Conservation (phyloP, 2,329 filamentous ascomycete species). For the Sporothrix brasiliensis region DNA sequence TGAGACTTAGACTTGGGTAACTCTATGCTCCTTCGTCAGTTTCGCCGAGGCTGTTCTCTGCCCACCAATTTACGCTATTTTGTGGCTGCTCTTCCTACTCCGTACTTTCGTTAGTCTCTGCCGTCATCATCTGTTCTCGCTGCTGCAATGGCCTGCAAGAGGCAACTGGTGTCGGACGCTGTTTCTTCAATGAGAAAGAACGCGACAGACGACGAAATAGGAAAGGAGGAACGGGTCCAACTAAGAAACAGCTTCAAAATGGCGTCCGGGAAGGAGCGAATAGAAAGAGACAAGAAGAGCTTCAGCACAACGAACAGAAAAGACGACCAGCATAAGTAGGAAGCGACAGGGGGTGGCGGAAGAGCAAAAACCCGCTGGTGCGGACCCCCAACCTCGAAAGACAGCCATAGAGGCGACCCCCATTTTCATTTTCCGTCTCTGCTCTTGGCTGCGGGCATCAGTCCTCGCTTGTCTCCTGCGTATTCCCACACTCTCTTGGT, state of each 20-base stretch:
- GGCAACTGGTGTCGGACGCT: conserved; percentile 6
- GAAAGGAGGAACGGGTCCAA: conserved; percentile 5
- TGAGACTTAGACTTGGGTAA: not conserved
- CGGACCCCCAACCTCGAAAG: conserved; percentile 29
- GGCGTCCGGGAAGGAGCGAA: conserved; percentile 17
- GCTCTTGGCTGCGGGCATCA: conserved; percentile 1
- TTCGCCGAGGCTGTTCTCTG: conserved; percentile 7
- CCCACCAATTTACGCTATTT: not conserved
- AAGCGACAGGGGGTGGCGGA: conserved; percentile 7
- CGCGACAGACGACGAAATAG: conserved; percentile 13
- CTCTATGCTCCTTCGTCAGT: not conserved
- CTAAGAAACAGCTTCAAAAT: conserved; percentile 21
- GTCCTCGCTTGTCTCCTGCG: conserved; percentile 19
- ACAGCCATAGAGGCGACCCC: conserved; percentile 23
- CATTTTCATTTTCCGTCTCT: conserved; percentile 8
- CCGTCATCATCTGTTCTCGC: not conserved
- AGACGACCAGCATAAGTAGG: not conserved
- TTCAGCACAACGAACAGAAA: not conserved
- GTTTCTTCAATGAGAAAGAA: conserved; percentile 1
- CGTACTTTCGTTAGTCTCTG: too few relatives aligned
- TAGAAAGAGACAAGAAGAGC: not conserved
- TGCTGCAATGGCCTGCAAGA: not conserved
- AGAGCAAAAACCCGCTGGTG: conserved; percentile 12
- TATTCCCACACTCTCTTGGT: conserved; percentile 13
- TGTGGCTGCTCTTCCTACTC: not conserved